These are phyloP conservation scores for Chaetomium sp. DNA, from an alignment of 2,329 filamentous ascomycete genomes.

Conservation along the genomic window DNA sequence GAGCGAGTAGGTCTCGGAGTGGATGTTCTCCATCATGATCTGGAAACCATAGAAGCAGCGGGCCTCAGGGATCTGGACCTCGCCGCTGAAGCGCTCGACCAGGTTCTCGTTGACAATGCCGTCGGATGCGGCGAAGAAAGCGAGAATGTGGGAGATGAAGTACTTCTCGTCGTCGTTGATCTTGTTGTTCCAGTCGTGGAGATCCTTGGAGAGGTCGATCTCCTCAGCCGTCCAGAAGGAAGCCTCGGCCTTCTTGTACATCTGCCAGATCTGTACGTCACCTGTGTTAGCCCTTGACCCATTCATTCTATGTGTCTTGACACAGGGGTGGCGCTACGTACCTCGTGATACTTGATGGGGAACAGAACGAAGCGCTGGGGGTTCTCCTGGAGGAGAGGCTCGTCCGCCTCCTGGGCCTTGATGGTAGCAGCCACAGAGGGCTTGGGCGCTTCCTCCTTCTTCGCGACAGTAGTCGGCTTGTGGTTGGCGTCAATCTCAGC, in stretches of 20 bases:
- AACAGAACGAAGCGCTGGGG: conserved; percentile 94
- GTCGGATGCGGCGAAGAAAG: conserved; percentile 98
- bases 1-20: conserved; percentile 98
- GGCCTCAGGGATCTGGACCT: conserved; percentile 95
- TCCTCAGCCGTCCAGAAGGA: conserved; percentile 99
- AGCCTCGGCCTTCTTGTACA: conserved; percentile 99
- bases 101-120: conserved; percentile 99
- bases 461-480: conserved; percentile 47
- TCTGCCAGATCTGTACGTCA: conserved; percentile 82
- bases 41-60: conserved; percentile 99
- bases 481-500: conserved; percentile 54
- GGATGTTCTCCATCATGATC: conserved; percentile 99
- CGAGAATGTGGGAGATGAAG: conserved; percentile 97
- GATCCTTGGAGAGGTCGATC: conserved; percentile 97
- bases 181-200: conserved; percentile 98
- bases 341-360: conserved; percentile 99
- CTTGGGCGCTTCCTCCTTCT: conserved; percentile 38
- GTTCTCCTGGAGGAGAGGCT: conserved; percentile 94
- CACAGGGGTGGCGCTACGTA: conserved; percentile 41
- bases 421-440: conserved; percentile 42
- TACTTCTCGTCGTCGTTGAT: conserved; percentile 95
- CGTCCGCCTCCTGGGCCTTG: conserved; percentile 67
- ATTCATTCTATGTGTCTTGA: conserved; percentile 40
- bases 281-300: conserved; percentile 36
- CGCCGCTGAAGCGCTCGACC: conserved; percentile 91